Base-by-base conservation (phyloP, 768 basidiomycete genomes). In the Termitomyces heimii region DNA sequence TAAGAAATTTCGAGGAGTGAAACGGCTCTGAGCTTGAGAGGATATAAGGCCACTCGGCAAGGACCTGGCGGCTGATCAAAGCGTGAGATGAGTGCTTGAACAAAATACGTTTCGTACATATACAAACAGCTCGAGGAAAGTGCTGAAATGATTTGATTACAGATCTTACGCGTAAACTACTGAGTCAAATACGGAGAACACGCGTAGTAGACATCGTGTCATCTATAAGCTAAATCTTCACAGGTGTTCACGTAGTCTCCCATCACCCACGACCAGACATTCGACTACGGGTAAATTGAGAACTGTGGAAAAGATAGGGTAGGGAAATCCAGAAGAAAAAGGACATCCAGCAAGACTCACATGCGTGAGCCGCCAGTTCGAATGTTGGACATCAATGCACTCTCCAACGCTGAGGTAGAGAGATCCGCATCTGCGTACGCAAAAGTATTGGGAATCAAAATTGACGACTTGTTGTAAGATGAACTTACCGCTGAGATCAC, bases 401-500 rank as follows among this genome's bases (percentile, higher is more conserved):
- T 92, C 66, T 91, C 90, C 59, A 94, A 67, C 4, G 86, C 90
- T 40, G 90, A 92, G 7, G 82, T 82, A 18, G 89, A 91, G 39
- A 93, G 68, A 67, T 88, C 89, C 12, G 83, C 80, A 62, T 90
- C 88, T 89, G 60, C 0, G 49, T 14, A 56, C 43, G 16, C 49
- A 50, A 40, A 1, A 35, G 53, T 20, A 55, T 28, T 10, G 34
- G 14, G n/a, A 26, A 45, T 9, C 14, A n/a, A 39, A 5, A 4
- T 47, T 2, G 29, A 32, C 29, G 20, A 10, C 32, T 52, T 4
- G n/a, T n/a, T n/a, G n/a, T n/a, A 18, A 37, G 22, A 12, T 53
- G 29, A 37, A 58, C 46, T 8, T 64, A 91, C 92, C 91, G 64
- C 92, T 94, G 44, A 93, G 66, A 65, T 94, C 92, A 65, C 91